Evolutionary conservation across 1,284 basidiomycete species (phyloP), one percentile per base, ranked within the genome.

Genomic region (Apiotrichum sp.): DNA sequence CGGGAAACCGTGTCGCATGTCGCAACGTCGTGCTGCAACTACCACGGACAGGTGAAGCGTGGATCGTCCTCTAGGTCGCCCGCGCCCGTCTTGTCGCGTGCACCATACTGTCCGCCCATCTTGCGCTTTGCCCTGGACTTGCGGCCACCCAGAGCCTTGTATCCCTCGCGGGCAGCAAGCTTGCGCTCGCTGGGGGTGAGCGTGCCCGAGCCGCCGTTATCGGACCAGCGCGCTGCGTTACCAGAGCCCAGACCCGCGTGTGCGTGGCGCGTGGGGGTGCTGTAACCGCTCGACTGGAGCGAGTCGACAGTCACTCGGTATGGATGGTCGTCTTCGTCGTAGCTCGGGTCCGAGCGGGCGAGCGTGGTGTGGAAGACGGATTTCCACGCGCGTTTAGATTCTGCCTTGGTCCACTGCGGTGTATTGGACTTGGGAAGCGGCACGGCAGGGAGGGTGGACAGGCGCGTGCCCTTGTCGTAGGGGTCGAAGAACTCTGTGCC

Each of bases 61-160:
- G 66, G 67, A 55, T 73, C 71, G 53, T 73, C 70, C 4, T 66
- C 62, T 1, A 60, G 42, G 3, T 47, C 47, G 13, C 44, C 13
- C n/a, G 65, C 67, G 14, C 71, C 71, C 14, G 67, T 65, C 56
- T 68, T 71, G 59, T 72, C 72, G 45, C 63, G 68, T 33, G 59
- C 58, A 31, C 71, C 72, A 53, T 71, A 38, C 47, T 68, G 66
- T 14, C 72, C 74, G 14, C 73, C 75, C 68, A 75, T 71, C 62
- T 68, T 90, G 47, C 77, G 80, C 73, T 85, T 88, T 5, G 65
- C 62, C 59, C 77, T 76, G 8, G 83, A 78, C 77, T 93, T 93
- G 61, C 90, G 81, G 9, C 90, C 90, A 16, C 86, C 86, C 7
- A 93, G 77, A 53, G 89, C 87, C 78, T 93, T 93, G 77, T 93